phyloP scores from a whole-genome alignment of 1,284 basidiomycete genomes.

The Trametes pubescens region DNA sequence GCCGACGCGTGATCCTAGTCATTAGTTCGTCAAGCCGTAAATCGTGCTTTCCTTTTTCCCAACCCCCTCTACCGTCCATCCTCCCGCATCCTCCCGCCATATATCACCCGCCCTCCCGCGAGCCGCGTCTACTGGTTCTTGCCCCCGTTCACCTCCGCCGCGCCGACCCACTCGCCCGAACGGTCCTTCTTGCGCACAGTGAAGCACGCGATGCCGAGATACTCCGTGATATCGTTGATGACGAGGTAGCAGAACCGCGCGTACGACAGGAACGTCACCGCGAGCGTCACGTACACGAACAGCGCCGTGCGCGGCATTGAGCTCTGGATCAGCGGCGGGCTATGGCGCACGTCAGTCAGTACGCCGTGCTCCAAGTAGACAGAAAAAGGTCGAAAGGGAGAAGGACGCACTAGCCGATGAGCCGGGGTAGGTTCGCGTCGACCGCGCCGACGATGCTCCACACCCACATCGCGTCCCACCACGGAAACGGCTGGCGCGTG shows the following conservation, averaged over 20 bases:
- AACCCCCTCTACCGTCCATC: background rate
- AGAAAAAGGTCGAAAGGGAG: constrained; percentile 4
- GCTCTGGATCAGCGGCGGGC: constrained; percentile 75
- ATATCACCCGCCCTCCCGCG: background rate
- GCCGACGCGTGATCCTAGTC: background rate
- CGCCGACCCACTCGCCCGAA: constrained; percentile 73
- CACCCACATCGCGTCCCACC: constrained; percentile 89
- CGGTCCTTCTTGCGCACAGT: constrained; percentile 85
- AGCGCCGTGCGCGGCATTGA: constrained; percentile 64
- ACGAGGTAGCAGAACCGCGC: constrained; percentile 83
- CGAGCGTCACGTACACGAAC: constrained; percentile 76
- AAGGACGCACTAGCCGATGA: constrained; percentile 71
- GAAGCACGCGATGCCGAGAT: constrained; percentile 91
- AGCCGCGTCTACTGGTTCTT: constrained; percentile 28
- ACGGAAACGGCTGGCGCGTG: constrained; percentile 85
- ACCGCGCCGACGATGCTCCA: constrained; percentile 82
- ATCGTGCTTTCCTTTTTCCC: background rate
- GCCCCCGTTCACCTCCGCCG: constrained; percentile 41
- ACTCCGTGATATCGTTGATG: constrained; percentile 87
- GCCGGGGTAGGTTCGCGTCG: constrained; percentile 80
- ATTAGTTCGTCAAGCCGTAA: constrained; percentile 1
- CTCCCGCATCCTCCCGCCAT: background rate
- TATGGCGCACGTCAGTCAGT: constrained; percentile 39
- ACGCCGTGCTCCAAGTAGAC: background rate
- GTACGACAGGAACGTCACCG: constrained; percentile 75